Percentiles rank a stretch among this genome's conserved stretches.
Conservation (phyloP, 768 basidiomycete species). For the Cantharellus cinnabarinus region DNA sequence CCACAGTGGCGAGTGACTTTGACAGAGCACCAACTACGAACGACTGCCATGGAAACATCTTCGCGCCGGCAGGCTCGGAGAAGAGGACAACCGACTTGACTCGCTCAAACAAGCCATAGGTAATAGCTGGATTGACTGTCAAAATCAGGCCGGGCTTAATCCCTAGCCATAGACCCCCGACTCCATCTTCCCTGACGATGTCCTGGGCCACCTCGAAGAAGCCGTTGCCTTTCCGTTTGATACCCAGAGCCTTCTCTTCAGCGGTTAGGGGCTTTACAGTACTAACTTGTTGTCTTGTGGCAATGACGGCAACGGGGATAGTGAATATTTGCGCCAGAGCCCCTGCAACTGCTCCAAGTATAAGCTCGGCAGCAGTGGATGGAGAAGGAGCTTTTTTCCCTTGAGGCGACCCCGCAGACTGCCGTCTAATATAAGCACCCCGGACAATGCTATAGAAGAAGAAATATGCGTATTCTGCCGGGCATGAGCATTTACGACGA, state of each 20-base stretch:
- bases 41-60: conserved; percentile 55
- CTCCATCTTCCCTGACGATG: conserved; percentile 76
- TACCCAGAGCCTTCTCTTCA: conserved; percentile 6
- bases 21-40: conserved; percentile 82
- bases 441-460: conserved; percentile 94
- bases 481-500: too few relatives aligned
- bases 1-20: conserved; percentile 90
- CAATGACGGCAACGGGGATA: conserved; percentile 93
- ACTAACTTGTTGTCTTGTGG: conserved; percentile 89
- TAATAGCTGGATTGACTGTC: conserved; percentile 94
- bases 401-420: conserved; percentile 34
- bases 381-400: conserved; percentile 39
- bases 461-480: conserved; percentile 91
- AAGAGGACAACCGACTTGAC: conserved; percentile 55
- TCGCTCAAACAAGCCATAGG: conserved; percentile 86
- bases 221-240: conserved; percentile 24
- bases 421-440: conserved; percentile 54
- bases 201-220: conserved; percentile 64
- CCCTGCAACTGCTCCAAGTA: conserved; percentile 80
- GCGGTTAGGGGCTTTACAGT: conserved; percentile 13
- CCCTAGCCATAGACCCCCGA: conserved; percentile 81
- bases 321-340: conserved; percentile 95
- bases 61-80: conserved; percentile 27
- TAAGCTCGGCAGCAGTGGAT: conserved; percentile 60
- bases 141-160: conserved; percentile 84